Conservation (phyloP, 2,329 filamentous ascomycete genomes). For the Xylariaceae sp. region DNA sequence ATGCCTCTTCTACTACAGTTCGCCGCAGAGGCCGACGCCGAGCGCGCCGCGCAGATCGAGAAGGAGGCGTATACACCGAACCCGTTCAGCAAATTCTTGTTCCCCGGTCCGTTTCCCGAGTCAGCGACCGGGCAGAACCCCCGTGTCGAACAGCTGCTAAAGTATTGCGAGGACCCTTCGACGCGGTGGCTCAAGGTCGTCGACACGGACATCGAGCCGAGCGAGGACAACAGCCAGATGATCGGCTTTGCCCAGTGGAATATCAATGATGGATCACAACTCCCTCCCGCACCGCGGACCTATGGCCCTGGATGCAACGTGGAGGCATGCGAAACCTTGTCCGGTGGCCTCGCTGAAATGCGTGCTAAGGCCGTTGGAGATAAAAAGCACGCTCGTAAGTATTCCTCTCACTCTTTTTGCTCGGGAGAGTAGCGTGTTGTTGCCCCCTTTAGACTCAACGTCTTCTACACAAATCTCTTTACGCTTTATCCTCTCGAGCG, state of each 20-base stretch:
- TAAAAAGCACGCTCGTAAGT: constrained; percentile 41
- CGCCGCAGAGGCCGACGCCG: constrained; percentile 46
- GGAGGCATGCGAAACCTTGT: constrained; percentile 44
- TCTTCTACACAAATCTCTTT: not conserved
- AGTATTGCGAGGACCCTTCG: constrained; percentile 34
- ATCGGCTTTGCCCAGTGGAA: constrained; percentile 45
- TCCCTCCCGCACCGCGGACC: constrained; percentile 21
- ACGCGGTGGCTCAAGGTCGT: constrained; percentile 43
- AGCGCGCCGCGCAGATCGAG: constrained; percentile 48
- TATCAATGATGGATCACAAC: constrained; percentile 29
- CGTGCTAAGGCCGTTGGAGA: constrained; percentile 32
- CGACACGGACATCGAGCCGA: constrained; percentile 40
- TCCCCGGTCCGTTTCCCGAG: constrained; percentile 43
- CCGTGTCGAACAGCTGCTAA: constrained; percentile 35
- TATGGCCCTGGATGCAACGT: constrained; percentile 40
- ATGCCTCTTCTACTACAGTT: constrained; percentile 50
- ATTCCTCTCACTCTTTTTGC: not conserved
- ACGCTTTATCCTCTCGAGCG: too few species aligned
- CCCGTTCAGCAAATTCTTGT: constrained; percentile 43
- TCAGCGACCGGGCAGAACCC: constrained; percentile 30
- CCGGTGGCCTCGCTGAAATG: constrained; percentile 33
- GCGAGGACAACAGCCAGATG: constrained; percentile 34
- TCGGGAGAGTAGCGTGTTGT: too few species aligned
- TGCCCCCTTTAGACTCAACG: not conserved
- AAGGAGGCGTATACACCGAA: constrained; percentile 45